A percentile compares a stretch with the other conserved stretches of the same genome.
Evolutionary conservation across 257 asterid genomes (phyloP).

Genomic region (Coffea canephora): DNA sequence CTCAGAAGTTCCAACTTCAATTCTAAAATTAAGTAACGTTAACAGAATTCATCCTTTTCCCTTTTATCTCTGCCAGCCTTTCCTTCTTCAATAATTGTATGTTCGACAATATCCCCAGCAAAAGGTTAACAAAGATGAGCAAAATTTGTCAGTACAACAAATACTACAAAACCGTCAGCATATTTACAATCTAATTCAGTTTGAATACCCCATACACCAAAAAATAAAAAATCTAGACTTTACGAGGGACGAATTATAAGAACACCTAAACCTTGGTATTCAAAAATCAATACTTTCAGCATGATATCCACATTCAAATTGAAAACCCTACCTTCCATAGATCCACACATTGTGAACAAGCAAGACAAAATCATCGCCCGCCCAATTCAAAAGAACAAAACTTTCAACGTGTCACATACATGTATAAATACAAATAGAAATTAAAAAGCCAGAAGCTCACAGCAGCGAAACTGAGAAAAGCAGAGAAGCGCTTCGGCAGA

Average conservation of each 20-base stretch:
- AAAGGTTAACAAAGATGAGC: not conserved
- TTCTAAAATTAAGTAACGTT: not conserved
- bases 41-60: not conserved
- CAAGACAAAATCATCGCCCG: not conserved
- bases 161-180: not conserved
- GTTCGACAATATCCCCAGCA: not conserved
- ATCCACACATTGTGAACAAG: not conserved
- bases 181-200: not conserved
- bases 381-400: not conserved
- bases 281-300: not conserved
- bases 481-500: not conserved
- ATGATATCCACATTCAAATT: not conserved
- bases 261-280: not conserved
- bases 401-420: not conserved
- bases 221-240: not conserved
- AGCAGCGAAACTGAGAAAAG: not conserved
- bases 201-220: not conserved
- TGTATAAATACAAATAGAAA: not conserved
- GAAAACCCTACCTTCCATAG: slow-evolving; percentile 12
- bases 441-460: not conserved
- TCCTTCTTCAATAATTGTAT: not conserved
- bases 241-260: not conserved
- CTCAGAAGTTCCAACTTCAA: not conserved
- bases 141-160: not conserved
- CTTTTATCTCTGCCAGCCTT: not conserved